Conservation (phyloP, 192 early-diverging fungal species). For the Chytriomyces hyalinus region DNA sequence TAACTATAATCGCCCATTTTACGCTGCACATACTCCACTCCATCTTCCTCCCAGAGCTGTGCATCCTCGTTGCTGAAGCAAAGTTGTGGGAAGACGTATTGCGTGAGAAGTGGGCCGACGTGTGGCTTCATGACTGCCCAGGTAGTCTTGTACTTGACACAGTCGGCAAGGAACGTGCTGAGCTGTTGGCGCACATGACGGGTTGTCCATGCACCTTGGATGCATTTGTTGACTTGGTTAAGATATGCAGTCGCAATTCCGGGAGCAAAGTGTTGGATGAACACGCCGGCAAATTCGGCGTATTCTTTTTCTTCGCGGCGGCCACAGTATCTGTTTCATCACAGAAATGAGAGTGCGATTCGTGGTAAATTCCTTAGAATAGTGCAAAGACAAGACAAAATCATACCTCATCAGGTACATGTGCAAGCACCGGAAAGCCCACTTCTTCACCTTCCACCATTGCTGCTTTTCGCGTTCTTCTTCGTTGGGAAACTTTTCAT, state of each 20-base stretch:
- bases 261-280: conserved; percentile 88
- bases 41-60: conserved; percentile 91
- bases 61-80: conserved; percentile 87
- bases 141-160: conserved; percentile 85
- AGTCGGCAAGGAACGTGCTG: conserved; percentile 78
- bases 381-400: neutral
- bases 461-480: conserved; percentile 82
- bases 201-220: conserved; percentile 75
- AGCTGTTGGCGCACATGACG: conserved; percentile 71
- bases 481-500: conserved; percentile 50
- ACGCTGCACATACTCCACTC: conserved; percentile 82
- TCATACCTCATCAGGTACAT: conserved; percentile 69
- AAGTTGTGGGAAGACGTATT: conserved; percentile 92
- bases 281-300: conserved; percentile 75
- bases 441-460: conserved; percentile 94
- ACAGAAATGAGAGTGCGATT: too few species aligned
- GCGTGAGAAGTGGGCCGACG: conserved; percentile 75
- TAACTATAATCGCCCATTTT: conserved; percentile 59
- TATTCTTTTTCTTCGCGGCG: conserved; percentile 42
- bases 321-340: conserved; percentile 29
- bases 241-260: conserved; percentile 87
- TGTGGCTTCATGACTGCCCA: conserved; percentile 93
- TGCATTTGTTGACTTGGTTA: conserved; percentile 77
- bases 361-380: too few species aligned
- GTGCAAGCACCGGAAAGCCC: conserved; percentile 87